Evolutionary conservation across 2,329 filamentous ascomycete species (phyloP), one percentile per base, ranked within the genome.

Genomic region (Malbranchea zuffiana): DNA sequence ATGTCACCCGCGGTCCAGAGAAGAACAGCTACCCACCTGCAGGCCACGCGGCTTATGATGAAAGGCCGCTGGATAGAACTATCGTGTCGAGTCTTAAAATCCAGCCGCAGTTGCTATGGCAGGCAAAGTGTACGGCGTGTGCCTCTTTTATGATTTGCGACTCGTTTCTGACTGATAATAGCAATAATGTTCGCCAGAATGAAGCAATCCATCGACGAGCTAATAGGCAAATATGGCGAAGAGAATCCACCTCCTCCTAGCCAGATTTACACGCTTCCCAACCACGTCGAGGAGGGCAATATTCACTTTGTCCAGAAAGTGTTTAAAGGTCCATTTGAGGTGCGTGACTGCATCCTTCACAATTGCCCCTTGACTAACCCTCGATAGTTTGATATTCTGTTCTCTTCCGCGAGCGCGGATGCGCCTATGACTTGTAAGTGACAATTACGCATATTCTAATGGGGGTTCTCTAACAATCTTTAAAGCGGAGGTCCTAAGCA

Each of bases 271-370:
- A 83, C 83, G 5, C 69, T 96, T 37, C 61, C 68, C 29, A 80
- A 93, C 55, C 60, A 63, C 20, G 51, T 61, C 8, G 56, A 55
- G 13, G 45, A 56, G 18, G 88, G 86, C 19, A 96, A 96, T 52
- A 64, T 84, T 10, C 88, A 98, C 46, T 64, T 94, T 26, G 70
- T 96, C 11, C 85, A 98, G 60, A 95, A 94, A 62, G 75, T 86
- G 2, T 96, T 94, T 50, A 74, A 87, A 50, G 88, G 90, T 1
- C 60, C 78, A 1, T 98, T 96, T 52, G 85, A 80, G 60, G 66
- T 69, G 50, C 43, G 54, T 40, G 32, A 12, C 12, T 15, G 6
- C 6, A 8, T 28, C 21, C 8, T 25, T 26, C 4, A 15, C 15
- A 18, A 18, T 23, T 11, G 16, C n/a, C 5, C 17, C 21, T 17